Evolutionary conservation across 2,329 filamentous ascomycete genomes (phyloP).

Genomic region (Fusarium sp.): DNA sequence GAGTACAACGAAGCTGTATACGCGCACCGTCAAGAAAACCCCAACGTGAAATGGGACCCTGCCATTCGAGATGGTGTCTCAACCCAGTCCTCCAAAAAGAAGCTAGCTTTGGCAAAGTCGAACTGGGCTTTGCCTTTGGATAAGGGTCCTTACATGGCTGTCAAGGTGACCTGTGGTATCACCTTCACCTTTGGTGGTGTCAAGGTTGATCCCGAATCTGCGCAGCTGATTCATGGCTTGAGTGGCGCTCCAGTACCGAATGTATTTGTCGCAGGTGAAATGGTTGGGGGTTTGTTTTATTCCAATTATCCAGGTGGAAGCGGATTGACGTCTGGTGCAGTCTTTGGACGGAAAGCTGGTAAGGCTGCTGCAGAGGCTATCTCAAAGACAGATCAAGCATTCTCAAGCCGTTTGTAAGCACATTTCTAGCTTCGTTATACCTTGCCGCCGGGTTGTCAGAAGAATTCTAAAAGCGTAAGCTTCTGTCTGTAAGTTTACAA

Average conservation of each 20-base stretch:
- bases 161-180: constrained; percentile 19
- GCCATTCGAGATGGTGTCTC: constrained; percentile 11
- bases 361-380: constrained; percentile 1
- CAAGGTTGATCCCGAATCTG: constrained; percentile 9
- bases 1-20: constrained; percentile 20
- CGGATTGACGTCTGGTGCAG: constrained; percentile 14
- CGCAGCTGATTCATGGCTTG: not conserved
- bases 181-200: constrained; percentile 16
- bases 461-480: too few relatives aligned
- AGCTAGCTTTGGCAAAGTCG: constrained; percentile 6
- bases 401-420: not conserved
- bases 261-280: constrained; percentile 6
- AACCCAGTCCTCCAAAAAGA: constrained; percentile 8
- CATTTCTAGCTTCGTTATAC: too few relatives aligned
- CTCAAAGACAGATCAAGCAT: accelerated
- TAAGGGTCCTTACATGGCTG: constrained; percentile 6
- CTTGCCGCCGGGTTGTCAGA: too few relatives aligned
- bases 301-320: constrained; percentile 19
- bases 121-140: constrained; percentile 24
- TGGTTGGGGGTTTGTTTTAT: constrained; percentile 14
- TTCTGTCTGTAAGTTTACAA: too few relatives aligned
- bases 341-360: constrained; percentile 12
- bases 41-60: constrained; percentile 5
- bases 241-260: constrained; percentile 3
- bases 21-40: not conserved